Evolutionary conservation across 306 rosid genomes (phyloP), one percentile per base, ranked within the genome.

Genomic region (Sicyos edulis): DNA sequence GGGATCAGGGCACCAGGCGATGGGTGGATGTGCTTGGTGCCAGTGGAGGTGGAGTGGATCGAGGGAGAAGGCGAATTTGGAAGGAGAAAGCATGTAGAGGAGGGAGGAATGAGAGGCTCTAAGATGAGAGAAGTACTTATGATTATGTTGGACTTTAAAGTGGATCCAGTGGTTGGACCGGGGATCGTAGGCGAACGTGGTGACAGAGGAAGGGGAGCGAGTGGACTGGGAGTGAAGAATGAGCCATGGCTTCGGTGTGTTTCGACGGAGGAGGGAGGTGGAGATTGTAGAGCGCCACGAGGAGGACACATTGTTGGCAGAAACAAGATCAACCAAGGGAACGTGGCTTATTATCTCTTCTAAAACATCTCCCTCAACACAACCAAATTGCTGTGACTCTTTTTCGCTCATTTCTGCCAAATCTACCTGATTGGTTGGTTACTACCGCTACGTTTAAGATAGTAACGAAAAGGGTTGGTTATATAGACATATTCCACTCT

Each of bases 81-180:
- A 11, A 3, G 63, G 63, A n/a, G 63, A 57, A 2, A 57, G 34
- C 63, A 57, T 57, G 63, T 57, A 57, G 63, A 57, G 19, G 44
- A 59, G 65, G 65, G 44, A 26, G 44, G 65, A 59, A n/a, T 26
- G 44, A 19, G 44, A 59, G 65, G 65, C 15, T 59, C 63, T 21
- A 29, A 59, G 65, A 26, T 2, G 44, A 24, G 64, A 26, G 65
- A 26, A 59, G 6, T 58, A 58, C 1, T 21, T 3, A 19, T 0
- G 6, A 7, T 13, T 4, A 3, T 10, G 11, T 0, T 9, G 61
- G 0, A 8, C 4, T 56, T 22, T 32, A 8, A 57, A 1, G 7
- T 57, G n/a, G 37, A 22, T 57, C 63, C 37, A 57, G 63, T 20
- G 37, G 63, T 57, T 1, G n/a, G 63, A 57, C 37, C 63, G 5